A percentile compares a stretch with the other conserved stretches of the same genome.
These are phyloP conservation scores for Edaphochlamys debaryana DNA, from an alignment of 139 green algal species.

Conservation along the genomic window DNA sequence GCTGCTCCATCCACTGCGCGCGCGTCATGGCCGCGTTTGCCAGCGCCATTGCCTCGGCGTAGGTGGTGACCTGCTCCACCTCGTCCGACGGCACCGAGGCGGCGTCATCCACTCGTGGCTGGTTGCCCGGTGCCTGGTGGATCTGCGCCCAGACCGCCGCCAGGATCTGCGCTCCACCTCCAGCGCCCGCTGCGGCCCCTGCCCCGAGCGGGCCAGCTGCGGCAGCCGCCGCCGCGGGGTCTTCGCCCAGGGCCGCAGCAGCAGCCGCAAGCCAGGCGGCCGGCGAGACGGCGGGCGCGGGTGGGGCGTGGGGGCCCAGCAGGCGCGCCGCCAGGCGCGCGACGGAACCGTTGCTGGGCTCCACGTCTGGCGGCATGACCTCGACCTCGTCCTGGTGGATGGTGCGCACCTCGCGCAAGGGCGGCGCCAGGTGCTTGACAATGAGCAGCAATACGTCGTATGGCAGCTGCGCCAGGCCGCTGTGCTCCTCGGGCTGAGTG, in stretches of 20 bases:
- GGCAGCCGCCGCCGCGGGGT: not conserved
- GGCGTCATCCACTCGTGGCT: too few relatives aligned
- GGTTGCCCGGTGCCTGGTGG: too few relatives aligned
- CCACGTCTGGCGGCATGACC: constrained; percentile 17
- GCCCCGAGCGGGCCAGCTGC: not conserved
- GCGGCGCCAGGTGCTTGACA: not conserved
- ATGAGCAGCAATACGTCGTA: constrained; percentile 14
- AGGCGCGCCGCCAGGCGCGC: not conserved
- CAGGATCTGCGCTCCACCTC: not conserved
- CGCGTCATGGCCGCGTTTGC: not conserved
- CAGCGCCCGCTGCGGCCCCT: not conserved
- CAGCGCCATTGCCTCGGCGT: not conserved
- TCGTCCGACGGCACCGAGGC: too few relatives aligned
- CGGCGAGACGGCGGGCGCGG: not conserved
- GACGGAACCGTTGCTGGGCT: not conserved
- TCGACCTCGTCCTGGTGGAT: not conserved
- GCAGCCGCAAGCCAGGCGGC: not conserved
- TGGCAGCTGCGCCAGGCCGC: not conserved
- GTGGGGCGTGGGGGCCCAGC: not conserved
- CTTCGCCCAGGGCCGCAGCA: not conserved
- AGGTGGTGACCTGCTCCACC: not conserved
- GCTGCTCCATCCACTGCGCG: not conserved
- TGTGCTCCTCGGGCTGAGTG: not conserved
- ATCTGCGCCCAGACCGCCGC: not conserved
- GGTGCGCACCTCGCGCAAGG: not conserved